Evolutionary conservation across 345 rosid genomes (phyloP), one percentile per base, ranked within the genome.

Genomic region (Citrus inodora): DNA sequence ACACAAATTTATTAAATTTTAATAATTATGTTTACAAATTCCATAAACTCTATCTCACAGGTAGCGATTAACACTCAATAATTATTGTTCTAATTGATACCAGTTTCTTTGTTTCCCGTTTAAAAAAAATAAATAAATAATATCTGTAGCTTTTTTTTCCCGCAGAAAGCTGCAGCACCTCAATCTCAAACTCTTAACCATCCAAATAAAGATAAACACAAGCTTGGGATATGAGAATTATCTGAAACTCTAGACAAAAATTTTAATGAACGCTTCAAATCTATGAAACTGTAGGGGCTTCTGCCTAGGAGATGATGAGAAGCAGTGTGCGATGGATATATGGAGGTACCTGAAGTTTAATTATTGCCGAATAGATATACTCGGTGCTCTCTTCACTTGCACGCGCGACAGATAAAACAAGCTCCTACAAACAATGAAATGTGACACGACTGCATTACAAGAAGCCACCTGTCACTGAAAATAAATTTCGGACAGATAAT

Each of bases 331-430:
- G 42, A 22, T 6, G 30, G 27, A 3, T 33, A 40, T 62, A 70
- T 35, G 9, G 7, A 69, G 37, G 78, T 81, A 95, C 99, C 97
- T 93, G 99, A 77, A 95, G 95, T 80, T 91, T 93, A 70, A 89
- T 88, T 70, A 93, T 84, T 76, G 96, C 85, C 35, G 94, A 93
- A 83, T 88, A 91, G 85, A 95, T 91, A 80, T 82, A 86, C 78
- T 88, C 97, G 6, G 96, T 95, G 90, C 96, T 91, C 81, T 95
- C 99, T 84, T 89, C 92, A 76, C 97, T 95, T 76, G 96, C 94
- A 82, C 80, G 86, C 81, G 94, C 91, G 63, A 93, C 85, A 76
- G 90, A 89, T 80, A 87, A 81, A 60, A 90, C 87, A 82, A 93
- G 99, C 86, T 89, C 97, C 99, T 95, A 74, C 75, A 60, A 83